Evolutionary conservation across 768 basidiomycete genomes (phyloP).

Genomic region (Sarcomyxa edulis): DNA sequence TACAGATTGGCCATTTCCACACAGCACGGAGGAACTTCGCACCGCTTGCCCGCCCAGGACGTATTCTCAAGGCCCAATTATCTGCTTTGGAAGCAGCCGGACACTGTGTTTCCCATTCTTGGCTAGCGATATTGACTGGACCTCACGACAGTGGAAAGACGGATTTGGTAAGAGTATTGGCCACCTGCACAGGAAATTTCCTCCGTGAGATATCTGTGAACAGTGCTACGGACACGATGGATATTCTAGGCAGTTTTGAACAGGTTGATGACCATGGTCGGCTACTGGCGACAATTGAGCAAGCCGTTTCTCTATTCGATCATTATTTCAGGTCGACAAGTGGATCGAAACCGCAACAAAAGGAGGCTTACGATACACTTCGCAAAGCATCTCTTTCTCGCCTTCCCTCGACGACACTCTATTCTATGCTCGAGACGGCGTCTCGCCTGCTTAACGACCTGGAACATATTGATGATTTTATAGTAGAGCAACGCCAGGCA

Average conservation of each 20-base stretch:
- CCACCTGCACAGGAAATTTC: constrained; percentile 60
- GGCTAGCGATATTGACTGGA: constrained; percentile 89
- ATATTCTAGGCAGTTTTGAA: constrained; percentile 94
- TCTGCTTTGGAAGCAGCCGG: constrained; percentile 70
- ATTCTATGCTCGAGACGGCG: constrained; percentile 18
- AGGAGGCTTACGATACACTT: constrained; percentile 12
- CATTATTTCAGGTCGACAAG: constrained; percentile 27
- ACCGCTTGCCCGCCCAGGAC: constrained; percentile 33
- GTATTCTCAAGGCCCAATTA: constrained; percentile 59
- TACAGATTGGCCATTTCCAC: constrained; percentile 67
- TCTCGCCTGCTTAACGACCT: constrained; percentile 23
- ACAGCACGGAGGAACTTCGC: constrained; percentile 29
- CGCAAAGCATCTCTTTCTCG: constrained; percentile 12
- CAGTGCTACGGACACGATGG: constrained; percentile 85
- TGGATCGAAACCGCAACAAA: constrained; percentile 23
- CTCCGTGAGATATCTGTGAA: constrained; percentile 77
- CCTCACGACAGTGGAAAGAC: constrained; percentile 75
- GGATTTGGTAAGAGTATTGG: constrained; percentile 60
- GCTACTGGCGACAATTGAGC: constrained; percentile 29
- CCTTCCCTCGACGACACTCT: constrained; percentile 5
- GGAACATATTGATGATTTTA: not conserved
- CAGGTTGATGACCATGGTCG: constrained; percentile 64
- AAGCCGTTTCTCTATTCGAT: constrained; percentile 34
- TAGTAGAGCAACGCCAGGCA: not conserved
- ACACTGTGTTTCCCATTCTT: constrained; percentile 66